A percentile compares a stretch with the other conserved stretches of the same genome.
Evolutionary conservation across 2,329 filamentous ascomycete species (phyloP).

Genomic region (Penicillium corylophilum): DNA sequence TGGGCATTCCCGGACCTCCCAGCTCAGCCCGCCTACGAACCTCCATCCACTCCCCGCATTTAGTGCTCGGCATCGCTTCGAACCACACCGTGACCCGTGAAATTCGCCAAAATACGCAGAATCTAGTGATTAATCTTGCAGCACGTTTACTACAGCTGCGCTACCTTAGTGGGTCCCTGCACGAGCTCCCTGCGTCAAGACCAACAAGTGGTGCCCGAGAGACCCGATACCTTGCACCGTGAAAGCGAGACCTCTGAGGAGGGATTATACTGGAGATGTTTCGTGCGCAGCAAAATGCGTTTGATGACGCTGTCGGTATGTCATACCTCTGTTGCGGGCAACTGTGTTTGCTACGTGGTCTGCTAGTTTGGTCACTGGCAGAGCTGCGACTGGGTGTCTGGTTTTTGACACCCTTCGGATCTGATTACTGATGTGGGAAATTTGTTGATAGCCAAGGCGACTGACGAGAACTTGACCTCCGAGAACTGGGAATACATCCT

Average conservation of each 20-base stretch:
- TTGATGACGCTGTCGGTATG: conserved; percentile 69
- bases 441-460: conserved; percentile 66
- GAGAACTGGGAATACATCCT: conserved; percentile 75
- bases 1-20: background rate
- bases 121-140: background rate
- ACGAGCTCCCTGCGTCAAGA: background rate
- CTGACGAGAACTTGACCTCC: conserved; percentile 93
- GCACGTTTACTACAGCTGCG: background rate
- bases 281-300: conserved; percentile 64
- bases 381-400: background rate
- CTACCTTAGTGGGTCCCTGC: background rate
- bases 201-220: conserved; percentile 15
- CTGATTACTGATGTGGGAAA: conserved; percentile 28
- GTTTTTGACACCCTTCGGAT: background rate
- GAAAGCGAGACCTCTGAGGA: conserved; percentile 6
- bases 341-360: background rate
- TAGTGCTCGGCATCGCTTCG: conserved; percentile 7
- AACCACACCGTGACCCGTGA: background rate
- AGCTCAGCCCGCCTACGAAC: conserved; percentile 3
- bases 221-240: conserved; percentile 6
- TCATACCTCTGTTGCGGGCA: conserved; percentile 10
- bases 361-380: background rate
- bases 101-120: background rate
- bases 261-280: conserved; percentile 48
- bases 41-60: conserved; percentile 24